A percentile compares a stretch with the other conserved stretches of the same genome.
Conservation (phyloP, 305 asterid species). For the Fraxinus sp. region DNA sequence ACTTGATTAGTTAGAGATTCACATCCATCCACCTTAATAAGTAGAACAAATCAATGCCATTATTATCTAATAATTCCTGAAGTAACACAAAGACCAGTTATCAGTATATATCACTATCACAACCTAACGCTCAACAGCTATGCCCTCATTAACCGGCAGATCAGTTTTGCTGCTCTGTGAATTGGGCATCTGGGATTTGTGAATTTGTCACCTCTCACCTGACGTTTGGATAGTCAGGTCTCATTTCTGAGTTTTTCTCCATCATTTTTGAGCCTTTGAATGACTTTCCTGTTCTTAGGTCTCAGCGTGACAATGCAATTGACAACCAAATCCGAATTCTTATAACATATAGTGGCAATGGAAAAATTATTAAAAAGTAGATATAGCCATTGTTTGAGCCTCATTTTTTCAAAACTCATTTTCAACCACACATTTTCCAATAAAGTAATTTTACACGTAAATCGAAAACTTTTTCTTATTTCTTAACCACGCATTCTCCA, state of each 20-base stretch:
- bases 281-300: neutral
- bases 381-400: neutral
- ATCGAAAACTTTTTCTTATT: too few species aligned
- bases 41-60: neutral
- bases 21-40: neutral
- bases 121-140: neutral
- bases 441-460: too few species aligned
- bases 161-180: neutral
- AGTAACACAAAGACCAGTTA: neutral
- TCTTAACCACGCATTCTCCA: too few species aligned
- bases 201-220: neutral
- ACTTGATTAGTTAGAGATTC: too few species aligned
- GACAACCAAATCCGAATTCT: neutral
- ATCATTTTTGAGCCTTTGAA: neutral
- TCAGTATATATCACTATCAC: neutral
- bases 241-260: neutral
- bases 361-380: neutral
- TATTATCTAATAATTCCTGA: neutral
- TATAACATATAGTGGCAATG: neutral
- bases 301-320: neutral
- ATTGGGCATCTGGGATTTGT: neutral
- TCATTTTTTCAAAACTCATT: too few species aligned
- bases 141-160: neutral
- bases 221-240: neutral
- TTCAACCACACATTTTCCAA: too few species aligned